Evolutionary conservation across 225 moss, liverwort and hornwort species (phyloP).

Genomic region (Asterella californica): DNA sequence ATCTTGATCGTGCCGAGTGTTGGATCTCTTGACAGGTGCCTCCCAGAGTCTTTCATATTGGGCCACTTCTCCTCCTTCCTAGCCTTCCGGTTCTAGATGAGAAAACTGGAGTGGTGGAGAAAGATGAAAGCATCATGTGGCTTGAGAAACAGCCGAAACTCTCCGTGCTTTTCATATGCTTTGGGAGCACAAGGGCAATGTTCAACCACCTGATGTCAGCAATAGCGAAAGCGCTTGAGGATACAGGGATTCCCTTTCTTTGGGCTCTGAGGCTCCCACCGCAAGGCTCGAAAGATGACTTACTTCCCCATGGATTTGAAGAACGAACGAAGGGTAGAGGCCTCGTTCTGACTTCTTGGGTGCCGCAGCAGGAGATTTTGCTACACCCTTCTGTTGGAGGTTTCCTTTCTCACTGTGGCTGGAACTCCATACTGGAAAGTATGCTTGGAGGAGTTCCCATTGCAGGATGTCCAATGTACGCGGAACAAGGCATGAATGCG

Average conservation of each 20-base stretch:
- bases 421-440: conserved; percentile 41
- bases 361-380: conserved; percentile 30
- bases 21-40: conserved; percentile 8
- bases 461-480: conserved; percentile 32
- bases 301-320: conserved; percentile 27
- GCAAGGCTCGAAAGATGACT: not conserved
- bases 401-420: conserved; percentile 42
- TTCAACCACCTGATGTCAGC: conserved; percentile 2
- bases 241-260: conserved; percentile 19
- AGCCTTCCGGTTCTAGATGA: not conserved
- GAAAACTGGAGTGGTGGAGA: not conserved
- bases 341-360: conserved; percentile 31
- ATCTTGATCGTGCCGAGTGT: not conserved
- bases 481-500: conserved; percentile 38
- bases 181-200: conserved; percentile 19
- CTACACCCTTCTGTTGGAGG: conserved; percentile 34
- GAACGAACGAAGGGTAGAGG: conserved; percentile 24
- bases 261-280: conserved; percentile 25
- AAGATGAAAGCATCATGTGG: conserved; percentile 19
- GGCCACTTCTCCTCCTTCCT: conserved; percentile 27
- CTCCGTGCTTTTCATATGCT: conserved; percentile 31
- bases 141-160: conserved; percentile 16
- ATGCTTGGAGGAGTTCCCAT: conserved; percentile 38
- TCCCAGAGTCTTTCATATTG: conserved; percentile 24
- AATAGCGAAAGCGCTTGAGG: conserved; percentile 27